Evolutionary conservation across 768 basidiomycete genomes (phyloP), one percentile per base, ranked within the genome.

Genomic region (Boletus speciosus): DNA sequence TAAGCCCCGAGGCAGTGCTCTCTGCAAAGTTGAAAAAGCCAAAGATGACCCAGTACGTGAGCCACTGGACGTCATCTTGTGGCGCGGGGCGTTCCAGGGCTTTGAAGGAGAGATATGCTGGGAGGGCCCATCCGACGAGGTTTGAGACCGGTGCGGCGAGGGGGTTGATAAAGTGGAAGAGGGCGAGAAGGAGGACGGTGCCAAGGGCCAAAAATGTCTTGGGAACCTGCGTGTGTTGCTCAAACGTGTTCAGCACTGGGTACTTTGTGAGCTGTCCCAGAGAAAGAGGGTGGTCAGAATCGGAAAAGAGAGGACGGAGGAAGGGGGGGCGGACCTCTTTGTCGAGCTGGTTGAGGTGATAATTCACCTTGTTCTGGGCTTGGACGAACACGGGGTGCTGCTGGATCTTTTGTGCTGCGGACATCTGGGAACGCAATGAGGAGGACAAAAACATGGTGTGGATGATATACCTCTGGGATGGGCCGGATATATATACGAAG

Each of bases 31-130:
- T 96, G 82, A 97, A 86, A 73, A 86, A 88, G 51, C 93, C 93
- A 63, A 97, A 95, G 50, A 96, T 81, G 67, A 91, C 81, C 96
- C 96, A 98, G 79, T 98, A 98, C 3, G 95, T 96, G 66, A 98
- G 80, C 94, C 94, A 98, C 74, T 97, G 94, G 65, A 88, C 78
- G 73, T 96, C 90, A 61, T 96, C 93, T 61, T 86, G 80, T 55
- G 85, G 78, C 3, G 81, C 78, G n/a, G 92, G 90, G 5, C 81
- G 73, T 73, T 98, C 96, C 67, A 99, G 83, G 29, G 97, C 95
- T 74, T 88, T 89, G 78, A 98, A 84, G 48, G 94, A 97, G 71
- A 97, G 83, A 72, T 93, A 98, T 6, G 94, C 93, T 29, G 97
- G 97, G 64, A 98, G 80, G 32, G 76, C 90, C 88, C 90, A 98